phyloP scores from a whole-genome alignment of 257 asterid genomes.

The Nicotiana sylvestris region DNA sequence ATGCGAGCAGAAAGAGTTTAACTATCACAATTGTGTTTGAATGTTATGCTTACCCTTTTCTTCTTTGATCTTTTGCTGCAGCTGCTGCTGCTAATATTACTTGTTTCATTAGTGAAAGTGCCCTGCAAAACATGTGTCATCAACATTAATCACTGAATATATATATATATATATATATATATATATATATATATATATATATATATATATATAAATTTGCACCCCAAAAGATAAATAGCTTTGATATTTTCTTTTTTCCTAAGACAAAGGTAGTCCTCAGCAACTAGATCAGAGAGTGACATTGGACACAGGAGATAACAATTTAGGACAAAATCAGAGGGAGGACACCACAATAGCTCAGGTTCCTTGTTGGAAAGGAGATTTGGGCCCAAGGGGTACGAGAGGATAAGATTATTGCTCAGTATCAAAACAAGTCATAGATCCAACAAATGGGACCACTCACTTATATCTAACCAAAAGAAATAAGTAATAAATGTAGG shows the following conservation, averaged over 20 bases:
- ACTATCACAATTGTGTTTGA: not conserved
- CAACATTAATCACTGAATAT: not conserved
- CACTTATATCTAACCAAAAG: too few relatives aligned
- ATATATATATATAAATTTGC: not conserved
- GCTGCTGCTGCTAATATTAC: not conserved
- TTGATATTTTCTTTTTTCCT: not conserved
- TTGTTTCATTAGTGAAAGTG: constrained; percentile 4
- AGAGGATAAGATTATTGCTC: not conserved
- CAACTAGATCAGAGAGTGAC: too few relatives aligned
- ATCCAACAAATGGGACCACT: not conserved
- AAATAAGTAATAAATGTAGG: not conserved
- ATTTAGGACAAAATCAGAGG: too few relatives aligned
- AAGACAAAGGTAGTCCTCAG: not conserved
- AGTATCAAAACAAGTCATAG: not conserved
- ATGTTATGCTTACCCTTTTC: constrained; percentile 19
- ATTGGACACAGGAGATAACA: not conserved
- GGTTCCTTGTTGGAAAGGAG: not conserved
- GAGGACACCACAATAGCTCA: too few relatives aligned
- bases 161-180: too few relatives aligned
- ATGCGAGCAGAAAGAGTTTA: not conserved
- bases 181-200: too few relatives aligned
- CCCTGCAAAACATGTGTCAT: constrained; percentile 11
- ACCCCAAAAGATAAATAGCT: not conserved
- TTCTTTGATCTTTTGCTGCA: constrained; percentile 17
- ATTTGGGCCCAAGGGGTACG: not conserved